Evolutionary conservation across 163 green algal genomes (phyloP), one percentile per base, ranked within the genome.

Genomic region (Chlamydomonas reinhardtii): DNA sequence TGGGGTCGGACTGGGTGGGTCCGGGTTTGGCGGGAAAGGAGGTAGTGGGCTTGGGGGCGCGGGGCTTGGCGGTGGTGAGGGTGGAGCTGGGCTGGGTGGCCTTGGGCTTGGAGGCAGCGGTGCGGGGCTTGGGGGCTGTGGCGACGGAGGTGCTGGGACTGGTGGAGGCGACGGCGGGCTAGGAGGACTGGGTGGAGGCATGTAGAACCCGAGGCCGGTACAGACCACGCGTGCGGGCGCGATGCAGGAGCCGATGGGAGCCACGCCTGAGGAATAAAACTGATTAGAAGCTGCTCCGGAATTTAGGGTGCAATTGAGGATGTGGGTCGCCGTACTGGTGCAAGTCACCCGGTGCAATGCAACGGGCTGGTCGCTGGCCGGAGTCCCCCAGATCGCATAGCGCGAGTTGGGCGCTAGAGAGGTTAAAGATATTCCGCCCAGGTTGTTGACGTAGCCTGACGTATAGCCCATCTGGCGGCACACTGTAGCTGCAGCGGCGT

Each of bases 361-460:
- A 0, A 76, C 32, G 16, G 65, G 17, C 35, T 85, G 78, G 31
- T 61, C 43, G 3, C 17, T 2, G 11, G 34, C 52, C 17, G 66
- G 66, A n/a, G 20, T 66, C 4, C 78, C 68, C 29, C 66, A 77
- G 19, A 77, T 14, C 2, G 29, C 4, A 8, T 52, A 65, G 8
- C 66, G 17, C 31, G 48, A 76, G 31, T 64, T 39, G 32, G 64
- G 70, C 2, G 9, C 2, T n/a, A 66, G 68, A 4, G 56, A 9
- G 19, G 20, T 29, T 9, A 39, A 17, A 0, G 43, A 15, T 15
- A 25, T 34, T 29, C 20, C 27, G 20, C 1, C 24, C 19, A 39
- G 31, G 65, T 77, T 77, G 32, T 70, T 76, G 39, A 85, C 52
- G 78, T 85, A 85, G 25, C 78, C 78, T 1, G 59, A 48, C 0